Percentiles rank a stretch among this genome's conserved stretches.
Conservation (phyloP, 331 rosid species). For the Erythrophleum ivorense region DNA sequence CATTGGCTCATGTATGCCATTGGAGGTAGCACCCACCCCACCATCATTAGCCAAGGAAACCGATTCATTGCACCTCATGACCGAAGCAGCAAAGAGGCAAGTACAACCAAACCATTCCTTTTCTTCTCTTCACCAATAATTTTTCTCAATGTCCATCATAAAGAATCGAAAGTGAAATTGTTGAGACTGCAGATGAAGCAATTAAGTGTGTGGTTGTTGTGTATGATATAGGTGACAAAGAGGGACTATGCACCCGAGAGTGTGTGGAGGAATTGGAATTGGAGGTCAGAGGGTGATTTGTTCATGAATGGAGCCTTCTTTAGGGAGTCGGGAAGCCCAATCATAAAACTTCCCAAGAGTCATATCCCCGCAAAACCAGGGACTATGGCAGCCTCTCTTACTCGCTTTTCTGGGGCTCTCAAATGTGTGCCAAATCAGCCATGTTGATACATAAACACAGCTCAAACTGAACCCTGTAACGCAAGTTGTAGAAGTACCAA, state of each 20-base stretch:
- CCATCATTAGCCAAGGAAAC: slow-evolving; percentile 66
- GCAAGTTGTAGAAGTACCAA: slow-evolving; percentile 27
- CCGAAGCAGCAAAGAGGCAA: slow-evolving; percentile 51
- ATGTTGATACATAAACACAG: slow-evolving; percentile 40
- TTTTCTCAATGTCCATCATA: neutral
- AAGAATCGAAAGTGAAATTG: neutral
- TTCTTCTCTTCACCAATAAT: neutral
- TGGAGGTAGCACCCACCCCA: slow-evolving; percentile 65
- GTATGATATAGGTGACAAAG: slow-evolving; percentile 52
- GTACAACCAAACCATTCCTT: neutral
- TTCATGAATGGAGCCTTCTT: slow-evolving; percentile 66
- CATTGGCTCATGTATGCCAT: slow-evolving; percentile 72
- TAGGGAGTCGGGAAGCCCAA: slow-evolving; percentile 48
- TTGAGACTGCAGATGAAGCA: no score
- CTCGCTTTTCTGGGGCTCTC: slow-evolving; percentile 58
- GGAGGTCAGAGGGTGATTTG: slow-evolving; percentile 61
- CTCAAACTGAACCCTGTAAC: slow-evolving; percentile 20
- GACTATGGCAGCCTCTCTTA: slow-evolving; percentile 40
- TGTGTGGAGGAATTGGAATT: slow-evolving; percentile 57
- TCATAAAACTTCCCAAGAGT: slow-evolving; percentile 16
- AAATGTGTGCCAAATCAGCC: slow-evolving; percentile 43
- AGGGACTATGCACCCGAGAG: slow-evolving; percentile 51
- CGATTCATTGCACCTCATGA: slow-evolving; percentile 50
- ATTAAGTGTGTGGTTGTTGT: no score
- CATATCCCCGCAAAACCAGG: slow-evolving; percentile 51